Evolutionary conservation across 495 filamentous ascomycete species (phyloP), one percentile per base, ranked within the genome.

Genomic region (Podospora fimiseda): DNA sequence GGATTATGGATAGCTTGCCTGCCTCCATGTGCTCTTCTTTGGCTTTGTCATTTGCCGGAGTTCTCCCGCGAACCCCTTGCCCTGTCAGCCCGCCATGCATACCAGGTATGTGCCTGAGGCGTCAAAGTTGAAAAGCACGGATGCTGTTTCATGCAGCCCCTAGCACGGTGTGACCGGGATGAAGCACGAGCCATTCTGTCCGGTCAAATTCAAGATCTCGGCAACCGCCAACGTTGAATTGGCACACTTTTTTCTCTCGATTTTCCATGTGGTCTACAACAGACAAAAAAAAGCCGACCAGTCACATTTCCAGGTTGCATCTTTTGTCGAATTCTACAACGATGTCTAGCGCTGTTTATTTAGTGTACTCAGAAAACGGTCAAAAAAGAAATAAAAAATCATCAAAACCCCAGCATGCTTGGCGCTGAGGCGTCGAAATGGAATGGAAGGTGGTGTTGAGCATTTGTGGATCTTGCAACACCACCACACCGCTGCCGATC

Each of bases 81-180:
- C 9, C 8, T 2, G 44, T n/a, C 20, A 23, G 6, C 15, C 27
- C 27, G 11, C 11, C 6, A 33, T 33, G 27, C 27, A n/a, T 5
- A 16, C 5, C 15, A 2, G 39, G 42, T 44, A 14, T 22, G 14
- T 41, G 33, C 51, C 51, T 53, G 11, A 37, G 33, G 43, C 14
- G 30, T 39, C 19, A 19, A 44, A 14, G 19, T 6, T 6, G 27
- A 33, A 33, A 33, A 44, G 42, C 18, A 44, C 42, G 18, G 18
- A 44, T 19, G 42, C 22, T 44, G 42, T 44, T 44, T 44, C 42
- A 44, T 44, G 42, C 42, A 44, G 42, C 18, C 42, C 42, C 42
- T 13, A 21, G 42, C 42, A 44, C 42, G 14, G 42, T 21, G 22
- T 19, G 42, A 44, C 18, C 22, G 42, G 42, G 42, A 44, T 33